A percentile compares a stretch with the other conserved stretches of the same genome.
Conservation (phyloP, 495 filamentous ascomycete species). For the Corynascus novoguineensis region DNA sequence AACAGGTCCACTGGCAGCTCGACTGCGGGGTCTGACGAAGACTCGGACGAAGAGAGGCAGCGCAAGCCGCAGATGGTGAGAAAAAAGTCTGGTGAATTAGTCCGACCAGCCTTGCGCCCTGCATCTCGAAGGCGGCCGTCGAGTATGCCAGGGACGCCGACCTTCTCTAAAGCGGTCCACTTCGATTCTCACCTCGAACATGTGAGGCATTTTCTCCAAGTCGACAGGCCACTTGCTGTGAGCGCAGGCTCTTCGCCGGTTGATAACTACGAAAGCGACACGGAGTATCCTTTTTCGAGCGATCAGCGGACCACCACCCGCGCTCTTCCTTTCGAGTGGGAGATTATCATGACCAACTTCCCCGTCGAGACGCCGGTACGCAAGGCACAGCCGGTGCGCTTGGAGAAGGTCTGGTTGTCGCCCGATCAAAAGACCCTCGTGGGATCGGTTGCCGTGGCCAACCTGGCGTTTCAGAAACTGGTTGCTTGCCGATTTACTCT, state of each 20-base stretch:
- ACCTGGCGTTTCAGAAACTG: conserved; percentile 82
- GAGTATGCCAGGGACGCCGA: conserved; percentile 96
- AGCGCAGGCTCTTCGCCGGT: conserved; percentile 93
- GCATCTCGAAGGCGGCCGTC: conserved; percentile 73
- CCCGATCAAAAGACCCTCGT: conserved; percentile 77
- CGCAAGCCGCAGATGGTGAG: conserved; percentile 81
- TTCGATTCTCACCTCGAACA: conserved; percentile 94
- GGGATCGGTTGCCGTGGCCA: conserved; percentile 77
- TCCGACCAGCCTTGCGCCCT: conserved; percentile 82
- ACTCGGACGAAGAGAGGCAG: conserved; percentile 55
- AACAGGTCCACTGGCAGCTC: conserved; percentile 50
- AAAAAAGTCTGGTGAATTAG: conserved; percentile 97
- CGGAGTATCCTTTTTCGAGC: conserved; percentile 77
- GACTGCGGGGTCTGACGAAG: conserved; percentile 56
- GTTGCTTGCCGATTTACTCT: conserved; percentile 91
- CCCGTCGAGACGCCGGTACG: conserved; percentile 62
- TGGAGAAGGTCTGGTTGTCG: conserved; percentile 83
- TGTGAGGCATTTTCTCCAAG: conserved; percentile 87
- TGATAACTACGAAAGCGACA: conserved; percentile 73
- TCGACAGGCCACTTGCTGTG: conserved; percentile 89
- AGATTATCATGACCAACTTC: conserved; percentile 78
- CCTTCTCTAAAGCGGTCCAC: conserved; percentile 90
- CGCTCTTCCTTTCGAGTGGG: conserved; percentile 69
- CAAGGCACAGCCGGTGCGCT: conserved; percentile 58
- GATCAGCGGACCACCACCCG: conserved; percentile 42